These are phyloP conservation scores for Malassezia sp. DNA, from an alignment of 1,284 basidiomycete genomes.

Conservation along the genomic window DNA sequence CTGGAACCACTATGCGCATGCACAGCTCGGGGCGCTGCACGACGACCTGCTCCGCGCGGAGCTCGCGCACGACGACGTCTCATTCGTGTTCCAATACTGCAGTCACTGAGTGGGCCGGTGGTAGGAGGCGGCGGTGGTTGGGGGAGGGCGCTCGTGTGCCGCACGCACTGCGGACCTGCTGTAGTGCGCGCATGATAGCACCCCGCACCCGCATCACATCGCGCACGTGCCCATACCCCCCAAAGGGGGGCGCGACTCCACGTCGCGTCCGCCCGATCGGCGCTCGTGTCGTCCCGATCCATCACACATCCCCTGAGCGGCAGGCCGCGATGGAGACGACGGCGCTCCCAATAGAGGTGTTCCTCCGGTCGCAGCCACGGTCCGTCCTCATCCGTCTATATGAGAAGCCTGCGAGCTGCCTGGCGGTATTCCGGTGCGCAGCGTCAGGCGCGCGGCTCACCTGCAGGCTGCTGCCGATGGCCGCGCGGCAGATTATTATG, in stretches of 20 bases:
- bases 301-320: not conserved
- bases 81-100: constrained; percentile 49
- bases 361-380: constrained; percentile 75
- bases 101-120: constrained; percentile 27
- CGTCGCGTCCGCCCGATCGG: too few relatives aligned
- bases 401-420: constrained; percentile 76
- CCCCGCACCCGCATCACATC: too few relatives aligned
- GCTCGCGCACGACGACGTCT: constrained; percentile 65
- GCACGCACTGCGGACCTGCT: too few relatives aligned
- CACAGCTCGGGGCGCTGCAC: constrained; percentile 76
- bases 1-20: constrained; percentile 94
- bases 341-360: constrained; percentile 51
- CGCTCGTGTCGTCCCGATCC: too few relatives aligned
- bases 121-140: too few relatives aligned
- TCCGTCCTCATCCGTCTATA: constrained; percentile 73
- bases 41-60: constrained; percentile 91
- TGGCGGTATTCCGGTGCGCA: constrained; percentile 76
- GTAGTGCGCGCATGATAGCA: too few relatives aligned
- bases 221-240: too few relatives aligned
- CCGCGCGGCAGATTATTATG: constrained; percentile 82
- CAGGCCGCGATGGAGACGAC: constrained; percentile 1
- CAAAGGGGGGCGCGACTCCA: too few relatives aligned
- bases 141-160: too few relatives aligned
- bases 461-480: constrained; percentile 64
- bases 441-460: not conserved